phyloP scores from a whole-genome alignment of 2,329 filamentous ascomycete genomes.

The Ilyonectria robusta region DNA sequence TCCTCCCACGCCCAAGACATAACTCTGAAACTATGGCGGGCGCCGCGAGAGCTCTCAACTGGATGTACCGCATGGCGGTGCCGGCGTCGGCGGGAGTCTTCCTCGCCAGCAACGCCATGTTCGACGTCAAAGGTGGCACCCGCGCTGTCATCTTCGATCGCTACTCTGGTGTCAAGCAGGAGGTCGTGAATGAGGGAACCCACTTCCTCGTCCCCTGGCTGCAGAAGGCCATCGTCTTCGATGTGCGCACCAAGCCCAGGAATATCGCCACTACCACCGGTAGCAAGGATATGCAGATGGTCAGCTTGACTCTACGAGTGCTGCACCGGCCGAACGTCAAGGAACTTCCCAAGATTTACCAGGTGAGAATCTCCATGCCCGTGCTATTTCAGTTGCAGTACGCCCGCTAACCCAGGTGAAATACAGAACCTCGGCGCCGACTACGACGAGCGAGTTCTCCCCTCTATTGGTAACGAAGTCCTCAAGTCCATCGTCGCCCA shows the following conservation, averaged over 20 bases:
- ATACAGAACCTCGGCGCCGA: constrained; percentile 92
- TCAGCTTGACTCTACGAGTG: constrained; percentile 96
- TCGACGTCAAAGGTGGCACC: constrained; percentile 96
- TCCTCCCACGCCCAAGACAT: not conserved
- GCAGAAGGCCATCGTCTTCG: constrained; percentile 94
- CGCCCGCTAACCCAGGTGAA: constrained; percentile 26
- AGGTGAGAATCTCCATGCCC: constrained; percentile 70
- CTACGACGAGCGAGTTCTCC: constrained; percentile 98
- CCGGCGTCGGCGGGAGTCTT: constrained; percentile 79
- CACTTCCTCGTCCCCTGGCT: constrained; percentile 98
- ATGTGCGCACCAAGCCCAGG: constrained; percentile 96
- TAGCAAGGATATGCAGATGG: constrained; percentile 99
- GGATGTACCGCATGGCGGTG: constrained; percentile 78
- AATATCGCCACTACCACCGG: constrained; percentile 98
- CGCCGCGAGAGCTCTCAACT: constrained; percentile 70
- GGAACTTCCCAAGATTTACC: constrained; percentile 96
- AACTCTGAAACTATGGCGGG: constrained; percentile 62
- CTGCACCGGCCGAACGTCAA: constrained; percentile 95
- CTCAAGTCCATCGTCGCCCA: constrained; percentile 98
- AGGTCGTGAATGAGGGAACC: constrained; percentile 94
- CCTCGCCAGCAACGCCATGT: constrained; percentile 84
- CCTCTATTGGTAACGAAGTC: constrained; percentile 99
- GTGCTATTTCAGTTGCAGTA: not conserved
- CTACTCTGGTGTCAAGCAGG: constrained; percentile 90
- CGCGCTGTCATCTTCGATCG: constrained; percentile 99